These are phyloP conservation scores for Rhizopogon hawkerae DNA, from an alignment of 1,284 basidiomycete species.

Conservation along the genomic window DNA sequence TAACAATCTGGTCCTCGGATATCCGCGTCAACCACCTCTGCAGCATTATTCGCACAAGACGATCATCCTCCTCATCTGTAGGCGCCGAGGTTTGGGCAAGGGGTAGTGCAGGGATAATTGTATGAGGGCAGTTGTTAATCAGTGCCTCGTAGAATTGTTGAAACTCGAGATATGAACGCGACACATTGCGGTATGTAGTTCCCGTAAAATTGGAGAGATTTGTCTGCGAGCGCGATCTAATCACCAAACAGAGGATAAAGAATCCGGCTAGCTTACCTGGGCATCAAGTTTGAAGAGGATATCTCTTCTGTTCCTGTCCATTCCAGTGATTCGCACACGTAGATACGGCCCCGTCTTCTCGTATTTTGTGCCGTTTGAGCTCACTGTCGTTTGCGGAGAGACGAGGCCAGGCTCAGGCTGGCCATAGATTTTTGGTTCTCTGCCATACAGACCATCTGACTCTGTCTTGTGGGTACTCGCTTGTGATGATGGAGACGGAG, in stretches of 20 bases:
- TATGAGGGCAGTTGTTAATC: constrained; percentile 78
- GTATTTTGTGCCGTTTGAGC: constrained; percentile 57
- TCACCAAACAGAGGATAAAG: neutral
- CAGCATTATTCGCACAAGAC: constrained; percentile 84
- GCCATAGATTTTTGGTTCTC: constrained; percentile 75
- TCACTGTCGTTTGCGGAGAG: constrained; percentile 56
- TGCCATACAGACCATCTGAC: constrained; percentile 54
- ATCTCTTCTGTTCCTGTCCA: constrained; percentile 90
- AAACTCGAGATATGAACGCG: constrained; percentile 85
- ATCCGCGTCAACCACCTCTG: constrained; percentile 89
- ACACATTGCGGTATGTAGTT: constrained; percentile 82
- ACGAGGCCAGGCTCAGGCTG: constrained; percentile 73
- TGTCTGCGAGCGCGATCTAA: constrained; percentile 47
- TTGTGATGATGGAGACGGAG: constrained; percentile 23
- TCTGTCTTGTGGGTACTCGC: constrained; percentile 43
- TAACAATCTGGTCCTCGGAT: constrained; percentile 79
- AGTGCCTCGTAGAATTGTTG: constrained; percentile 86
- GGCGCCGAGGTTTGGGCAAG: constrained; percentile 88
- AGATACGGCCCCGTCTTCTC: constrained; percentile 77
- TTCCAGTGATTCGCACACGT: constrained; percentile 75
- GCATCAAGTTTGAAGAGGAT: constrained; percentile 88
- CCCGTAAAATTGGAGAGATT: constrained; percentile 88
- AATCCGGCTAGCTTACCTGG: constrained; percentile 50
- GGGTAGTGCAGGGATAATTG: constrained; percentile 86
- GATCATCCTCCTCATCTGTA: constrained; percentile 93